Base-by-base conservation (phyloP, 257 asterid genomes). In the Fraxinus americana region DNA sequence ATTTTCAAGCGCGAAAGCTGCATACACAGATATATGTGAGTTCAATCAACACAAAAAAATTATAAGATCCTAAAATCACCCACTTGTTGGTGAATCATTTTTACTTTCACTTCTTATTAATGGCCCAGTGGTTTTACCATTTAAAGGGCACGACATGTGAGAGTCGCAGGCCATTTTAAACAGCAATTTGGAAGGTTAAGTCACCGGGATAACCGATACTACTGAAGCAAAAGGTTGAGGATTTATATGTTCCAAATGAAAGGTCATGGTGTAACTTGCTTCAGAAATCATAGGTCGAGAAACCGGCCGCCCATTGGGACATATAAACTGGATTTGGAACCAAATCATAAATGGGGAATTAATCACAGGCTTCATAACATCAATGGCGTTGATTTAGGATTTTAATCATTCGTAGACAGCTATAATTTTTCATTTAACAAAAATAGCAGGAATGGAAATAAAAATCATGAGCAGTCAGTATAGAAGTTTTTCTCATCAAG, bases 1-100 rank as follows among this genome's bases (percentile, higher is more conserved):
- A 90, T 77, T 79, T 82, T 91, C 91, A 90, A 82, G 13, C 91
- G 94, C 12, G 92, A 88, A 78, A 88, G 88, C 98, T 94, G 94
- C 92, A 88, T 27, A 10, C 19, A 70, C 21, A 32, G 23, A 52
- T 72, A 34, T 4, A 13, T 7, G 17, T 61, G 50, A 11, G 78
- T 45, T 35, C 52, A 25, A 61, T 41, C 14, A 7, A 11, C 32
- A 80, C 36, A 12, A 74, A 45, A 34, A 16, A n/a, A 54, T 21
- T 61, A 61, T 61, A 61, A 61, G 34, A 6, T 12, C 21, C 16
- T n/a, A 17, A 59, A 35, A 71, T 77, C 7, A 21, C 65, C 23
- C 5, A 43, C 11, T n/a, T 21, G 19, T 5, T 2, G 14, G 34
- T 25, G 21, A 21, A 10, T 21, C 59, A 48, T 16, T 48, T 48